phyloP scores from a whole-genome alignment of 2,329 filamentous ascomycete species.

The Pseudogymnoascus sp. region DNA sequence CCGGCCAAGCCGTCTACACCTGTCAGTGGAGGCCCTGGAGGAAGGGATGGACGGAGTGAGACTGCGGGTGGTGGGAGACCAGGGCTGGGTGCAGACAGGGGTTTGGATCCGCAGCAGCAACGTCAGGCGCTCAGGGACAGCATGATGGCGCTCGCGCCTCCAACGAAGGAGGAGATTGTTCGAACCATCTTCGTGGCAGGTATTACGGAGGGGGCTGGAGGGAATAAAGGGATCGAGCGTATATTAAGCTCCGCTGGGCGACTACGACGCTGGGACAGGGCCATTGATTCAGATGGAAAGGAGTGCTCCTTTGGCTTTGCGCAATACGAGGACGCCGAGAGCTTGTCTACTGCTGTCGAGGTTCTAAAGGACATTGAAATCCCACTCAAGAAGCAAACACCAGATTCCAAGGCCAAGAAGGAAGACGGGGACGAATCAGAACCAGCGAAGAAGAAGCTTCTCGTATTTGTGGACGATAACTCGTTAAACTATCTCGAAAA shows the following conservation, averaged over 20 bases:
- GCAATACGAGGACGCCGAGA: conserved; percentile 87
- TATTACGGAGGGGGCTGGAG: conserved; percentile 69
- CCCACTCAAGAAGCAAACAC: conserved; percentile 66
- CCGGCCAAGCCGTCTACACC: conserved; percentile 51
- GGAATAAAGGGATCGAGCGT: conserved; percentile 70
- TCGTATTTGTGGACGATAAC: conserved; percentile 72
- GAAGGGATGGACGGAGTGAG: conserved; percentile 38
- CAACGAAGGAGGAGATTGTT: conserved; percentile 82
- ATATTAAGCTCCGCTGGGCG: conserved; percentile 70
- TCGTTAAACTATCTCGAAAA: conserved; percentile 81
- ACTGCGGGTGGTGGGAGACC: conserved; percentile 28
- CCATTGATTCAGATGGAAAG: conserved; percentile 67
- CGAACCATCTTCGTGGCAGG: conserved; percentile 85
- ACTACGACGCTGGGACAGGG: conserved; percentile 77
- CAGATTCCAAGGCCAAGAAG: conserved; percentile 36
- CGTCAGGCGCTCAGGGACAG: conserved; percentile 59
- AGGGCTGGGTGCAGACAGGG: conserved; percentile 34
- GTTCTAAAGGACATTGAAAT: conserved; percentile 75
- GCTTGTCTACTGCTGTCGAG: conserved; percentile 75
- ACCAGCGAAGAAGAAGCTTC: conserved; percentile 58
- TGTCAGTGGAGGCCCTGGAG: conserved; percentile 30
- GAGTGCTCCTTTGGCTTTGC: conserved; percentile 88
- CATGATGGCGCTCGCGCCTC: conserved; percentile 67
- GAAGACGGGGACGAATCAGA: conserved; percentile 33
- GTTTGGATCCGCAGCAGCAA: conserved; percentile 60